A percentile compares a stretch with the other conserved stretches of the same genome.
Evolutionary conservation across 441 rosid genomes (phyloP).

Genomic region (Melastoma candidum): DNA sequence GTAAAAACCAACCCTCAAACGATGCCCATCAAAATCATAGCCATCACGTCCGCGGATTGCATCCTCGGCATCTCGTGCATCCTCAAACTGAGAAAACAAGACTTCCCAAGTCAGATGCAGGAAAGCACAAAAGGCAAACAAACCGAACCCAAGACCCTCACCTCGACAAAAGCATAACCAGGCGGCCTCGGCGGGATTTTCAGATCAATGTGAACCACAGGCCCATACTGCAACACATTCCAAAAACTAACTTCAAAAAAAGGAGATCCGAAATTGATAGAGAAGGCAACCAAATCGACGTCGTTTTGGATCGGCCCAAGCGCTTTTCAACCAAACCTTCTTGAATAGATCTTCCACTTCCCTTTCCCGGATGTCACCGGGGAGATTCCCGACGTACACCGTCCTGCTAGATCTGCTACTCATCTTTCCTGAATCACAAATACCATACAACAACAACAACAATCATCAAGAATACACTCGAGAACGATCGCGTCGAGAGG

Average conservation of each 20-base stretch:
- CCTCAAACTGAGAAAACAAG: constrained; percentile 41
- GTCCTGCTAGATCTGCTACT: constrained; percentile 97
- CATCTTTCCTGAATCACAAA: constrained; percentile 30
- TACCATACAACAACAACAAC: not conserved
- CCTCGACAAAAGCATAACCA: constrained; percentile 80
- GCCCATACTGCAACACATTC: constrained; percentile 44
- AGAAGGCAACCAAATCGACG: too few species aligned
- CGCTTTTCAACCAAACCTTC: constrained; percentile 35
- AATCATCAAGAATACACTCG: constrained; percentile 1
- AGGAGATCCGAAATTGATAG: too few species aligned
- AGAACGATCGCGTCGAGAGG: too few species aligned
- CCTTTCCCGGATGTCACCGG: constrained; percentile 91
- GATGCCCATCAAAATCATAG: constrained; percentile 69
- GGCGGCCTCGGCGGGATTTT: constrained; percentile 82
- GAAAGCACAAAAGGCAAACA: not conserved
- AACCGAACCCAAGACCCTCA: constrained; percentile 10
- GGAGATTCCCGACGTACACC: constrained; percentile 87
- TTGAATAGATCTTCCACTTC: constrained; percentile 94
- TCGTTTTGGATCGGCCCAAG: too few species aligned
- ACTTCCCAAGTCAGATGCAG: not conserved
- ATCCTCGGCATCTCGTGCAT: constrained; percentile 74
- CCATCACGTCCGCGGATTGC: constrained; percentile 76
- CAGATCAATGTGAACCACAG: constrained; percentile 57
- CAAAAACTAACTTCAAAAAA: too few species aligned
- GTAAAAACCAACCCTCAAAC: constrained; percentile 39